Evolutionary conservation across 108 stramenopile species (phyloP).

Genomic region (Nitzschia sp.): DNA sequence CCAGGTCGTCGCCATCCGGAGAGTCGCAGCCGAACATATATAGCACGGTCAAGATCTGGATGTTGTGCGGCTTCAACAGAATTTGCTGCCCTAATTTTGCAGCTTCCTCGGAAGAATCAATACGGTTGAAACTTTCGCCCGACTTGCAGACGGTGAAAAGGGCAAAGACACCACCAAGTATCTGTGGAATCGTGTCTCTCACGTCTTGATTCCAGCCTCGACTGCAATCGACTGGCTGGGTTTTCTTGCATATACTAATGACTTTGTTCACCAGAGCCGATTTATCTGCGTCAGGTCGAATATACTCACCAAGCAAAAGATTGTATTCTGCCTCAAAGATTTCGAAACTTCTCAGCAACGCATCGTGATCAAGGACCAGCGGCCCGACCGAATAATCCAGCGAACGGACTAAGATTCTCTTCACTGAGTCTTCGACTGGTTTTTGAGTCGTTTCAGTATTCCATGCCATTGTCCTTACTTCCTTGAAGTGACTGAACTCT

Average conservation of each 20-base stretch:
- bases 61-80: constrained; percentile 60
- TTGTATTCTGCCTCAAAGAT: constrained; percentile 48
- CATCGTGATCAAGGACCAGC: constrained; percentile 30
- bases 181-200: background rate
- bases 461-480: constrained; percentile 65
- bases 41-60: constrained; percentile 52
- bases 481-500: constrained; percentile 65
- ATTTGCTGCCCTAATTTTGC: constrained; percentile 42
- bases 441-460: constrained; percentile 63
- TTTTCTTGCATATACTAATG: constrained; percentile 27
- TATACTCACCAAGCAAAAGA: constrained; percentile 49
- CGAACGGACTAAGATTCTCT: constrained; percentile 33
- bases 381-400: background rate
- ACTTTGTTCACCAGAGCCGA: constrained; percentile 43
- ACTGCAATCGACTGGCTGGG: constrained; percentile 35
- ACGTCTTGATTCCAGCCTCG: constrained; percentile 29
- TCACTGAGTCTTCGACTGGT: constrained; percentile 54
- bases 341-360: constrained; percentile 42
- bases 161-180: constrained; percentile 57
- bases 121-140: constrained; percentile 57
- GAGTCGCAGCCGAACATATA: constrained; percentile 53
- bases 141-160: constrained; percentile 63
- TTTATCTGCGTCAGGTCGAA: constrained; percentile 52
- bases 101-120: constrained; percentile 40
- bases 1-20: constrained; percentile 13